A percentile compares a stretch with the other conserved stretches of the same genome.
Conservation (phyloP, 768 basidiomycete genomes). For the Galerina sulciceps region DNA sequence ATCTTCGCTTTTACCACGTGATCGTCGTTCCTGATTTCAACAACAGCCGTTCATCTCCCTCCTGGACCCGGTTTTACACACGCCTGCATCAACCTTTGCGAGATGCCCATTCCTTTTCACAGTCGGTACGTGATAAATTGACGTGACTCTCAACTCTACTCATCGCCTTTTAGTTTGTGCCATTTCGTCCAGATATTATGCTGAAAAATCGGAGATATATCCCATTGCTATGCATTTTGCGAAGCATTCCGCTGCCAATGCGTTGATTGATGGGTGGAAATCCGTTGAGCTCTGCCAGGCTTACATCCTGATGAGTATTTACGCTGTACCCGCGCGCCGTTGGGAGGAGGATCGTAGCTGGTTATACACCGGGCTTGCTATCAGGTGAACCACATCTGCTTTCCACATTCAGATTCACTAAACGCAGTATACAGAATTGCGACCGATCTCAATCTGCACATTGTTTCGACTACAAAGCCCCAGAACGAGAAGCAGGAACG, state of each 20-base stretch:
- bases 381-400: slow-evolving; percentile 49
- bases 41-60: slow-evolving; percentile 69
- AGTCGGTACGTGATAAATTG: slow-evolving; percentile 58
- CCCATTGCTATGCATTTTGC: slow-evolving; percentile 91
- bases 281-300: slow-evolving; percentile 91
- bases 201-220: slow-evolving; percentile 82
- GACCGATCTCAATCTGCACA: slow-evolving; percentile 87
- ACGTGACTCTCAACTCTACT: background rate
- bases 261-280: slow-evolving; percentile 81
- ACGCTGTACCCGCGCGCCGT: slow-evolving; percentile 75
- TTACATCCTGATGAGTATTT: slow-evolving; percentile 86
- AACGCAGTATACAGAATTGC: slow-evolving; percentile 60
- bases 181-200: slow-evolving; percentile 80
- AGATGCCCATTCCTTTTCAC: slow-evolving; percentile 92
- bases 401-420: background rate
- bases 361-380: slow-evolving; percentile 87
- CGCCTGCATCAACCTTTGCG: slow-evolving; percentile 75
- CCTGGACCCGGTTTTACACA: slow-evolving; percentile 82
- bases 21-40: slow-evolving; percentile 10
- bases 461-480: slow-evolving; percentile 61
- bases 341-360: slow-evolving; percentile 94
- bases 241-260: slow-evolving; percentile 79
- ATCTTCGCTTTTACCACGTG: background rate
- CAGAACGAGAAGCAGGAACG: slow-evolving; percentile 77
- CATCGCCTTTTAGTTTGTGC: slow-evolving; percentile 65